Percentiles rank a stretch among this genome's conserved stretches.
Conservation (phyloP, 805 yeast species). For the Helenozyma baotianmanensis region DNA sequence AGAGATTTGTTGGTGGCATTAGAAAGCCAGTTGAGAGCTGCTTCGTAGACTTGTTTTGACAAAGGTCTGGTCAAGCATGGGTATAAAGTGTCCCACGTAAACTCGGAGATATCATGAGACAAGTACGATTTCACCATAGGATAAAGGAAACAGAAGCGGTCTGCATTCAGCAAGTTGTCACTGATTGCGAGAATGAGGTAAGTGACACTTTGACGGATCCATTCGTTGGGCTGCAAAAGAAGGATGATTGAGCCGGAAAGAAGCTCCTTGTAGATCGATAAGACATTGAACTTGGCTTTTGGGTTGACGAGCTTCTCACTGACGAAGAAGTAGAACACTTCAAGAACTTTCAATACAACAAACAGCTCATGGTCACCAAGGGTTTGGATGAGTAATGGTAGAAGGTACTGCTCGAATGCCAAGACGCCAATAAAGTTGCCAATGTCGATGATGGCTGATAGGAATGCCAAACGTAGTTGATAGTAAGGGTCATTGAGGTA, state of each 20-base stretch:
- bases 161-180: constrained; percentile 64
- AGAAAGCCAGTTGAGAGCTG: constrained; percentile 67
- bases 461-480: constrained; percentile 63
- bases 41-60: constrained; percentile 57
- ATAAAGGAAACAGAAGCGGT: constrained; percentile 73
- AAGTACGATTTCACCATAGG: constrained; percentile 77
- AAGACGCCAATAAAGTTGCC: constrained; percentile 79
- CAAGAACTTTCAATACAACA: constrained; percentile 67
- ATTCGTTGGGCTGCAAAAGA: constrained; percentile 78
- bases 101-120: constrained; percentile 68
- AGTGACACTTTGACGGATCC: constrained; percentile 71
- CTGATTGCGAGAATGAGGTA: constrained; percentile 59
- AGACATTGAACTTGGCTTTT: constrained; percentile 31
- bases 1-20: constrained; percentile 55
- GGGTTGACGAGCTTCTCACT: constrained; percentile 29
- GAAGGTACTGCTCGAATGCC: constrained; percentile 79
- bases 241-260: constrained; percentile 43
- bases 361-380: constrained; percentile 79
- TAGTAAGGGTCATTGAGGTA: constrained; percentile 78
- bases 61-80: constrained; percentile 67
- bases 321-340: constrained; percentile 33
- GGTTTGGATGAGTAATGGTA: constrained; percentile 82
- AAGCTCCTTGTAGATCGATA: constrained; percentile 35
- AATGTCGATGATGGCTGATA: constrained; percentile 65
- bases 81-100: constrained; percentile 61